Evolutionary conservation across 169 alveolate species (phyloP), one percentile per base, ranked within the genome.

Genomic region (Plasmodium gaboni): DNA sequence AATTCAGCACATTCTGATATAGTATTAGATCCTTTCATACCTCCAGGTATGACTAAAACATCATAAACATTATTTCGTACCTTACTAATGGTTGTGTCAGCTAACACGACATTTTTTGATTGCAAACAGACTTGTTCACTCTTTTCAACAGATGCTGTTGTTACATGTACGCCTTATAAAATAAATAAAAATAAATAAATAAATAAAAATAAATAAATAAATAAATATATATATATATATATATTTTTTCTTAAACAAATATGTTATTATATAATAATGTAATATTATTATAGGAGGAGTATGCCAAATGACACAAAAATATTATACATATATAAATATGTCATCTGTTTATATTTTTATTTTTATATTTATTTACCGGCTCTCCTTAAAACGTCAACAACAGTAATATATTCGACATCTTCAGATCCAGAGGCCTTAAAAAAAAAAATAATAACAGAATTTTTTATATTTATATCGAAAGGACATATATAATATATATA

Each of bases 41-140:
- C 96, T 24, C 96, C 96, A 5, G 96, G 96, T 13, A 94, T 93
- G 13, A 90, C 93, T 32, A 94, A 88, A 46, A 89, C 93, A 67
- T 92, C 96, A 71, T 60, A 94, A 15, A 72, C 86, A 67, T 70
- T 64, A 44, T 64, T 69, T 50, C 83, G 59, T n/a, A 94, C 94
- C n/a, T 94, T 89, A 26, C 63, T 83, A 24, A 94, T 88, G 32
- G 42, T n/a, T 17, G 69, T 93, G 71, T 94, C 96, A 26, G 95
- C 94, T 13, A 74, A 38, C 8, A 94, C 72, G 42, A 28, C 68
- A 64, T 78, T 78, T 59, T 65, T 78, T 42, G 89, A 78, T 59
- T 78, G 89, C 9, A 78, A 70, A 50, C 76, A 67, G 24, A 78
- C 89, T 46, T 78, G 64, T 13, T 78, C 89, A 26, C 78, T 78